A percentile compares a stretch with the other conserved stretches of the same genome.
These are phyloP conservation scores for Penicillium sp. DNA, from an alignment of 2,329 filamentous ascomycete species.

Conservation along the genomic window DNA sequence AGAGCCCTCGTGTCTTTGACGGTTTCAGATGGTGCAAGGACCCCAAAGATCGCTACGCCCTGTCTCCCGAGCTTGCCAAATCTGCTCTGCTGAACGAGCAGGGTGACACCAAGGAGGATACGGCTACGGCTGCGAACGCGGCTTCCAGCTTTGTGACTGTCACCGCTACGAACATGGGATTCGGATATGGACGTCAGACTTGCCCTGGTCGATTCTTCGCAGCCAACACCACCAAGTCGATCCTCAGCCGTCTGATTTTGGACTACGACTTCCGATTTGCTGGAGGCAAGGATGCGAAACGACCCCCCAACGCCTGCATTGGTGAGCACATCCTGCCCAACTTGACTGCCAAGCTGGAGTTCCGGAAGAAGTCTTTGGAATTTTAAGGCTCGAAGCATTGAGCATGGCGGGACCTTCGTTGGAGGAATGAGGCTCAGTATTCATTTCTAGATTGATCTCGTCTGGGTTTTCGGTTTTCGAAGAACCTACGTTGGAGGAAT, in stretches of 20 bases:
- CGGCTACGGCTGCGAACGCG: not conserved
- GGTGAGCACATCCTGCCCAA: conserved; percentile 35
- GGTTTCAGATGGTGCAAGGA: conserved; percentile 32
- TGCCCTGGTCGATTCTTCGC: conserved; percentile 32
- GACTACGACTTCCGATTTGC: conserved; percentile 35
- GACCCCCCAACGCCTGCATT: conserved; percentile 26
- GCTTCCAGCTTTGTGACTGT: conserved; percentile 22
- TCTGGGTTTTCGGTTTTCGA: no score
- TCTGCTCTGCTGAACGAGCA: not conserved
- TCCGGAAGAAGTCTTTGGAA: conserved; percentile 22
- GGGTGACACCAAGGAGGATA: not conserved
- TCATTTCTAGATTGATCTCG: no score
- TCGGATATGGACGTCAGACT: conserved; percentile 28
- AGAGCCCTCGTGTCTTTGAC: conserved; percentile 24
- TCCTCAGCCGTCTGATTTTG: conserved; percentile 29
- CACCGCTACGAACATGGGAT: conserved; percentile 26
- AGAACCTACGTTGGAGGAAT: not conserved
- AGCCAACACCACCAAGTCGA: conserved; percentile 25
- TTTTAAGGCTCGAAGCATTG: not conserved
- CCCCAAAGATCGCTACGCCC: conserved; percentile 12
- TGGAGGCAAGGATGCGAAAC: conserved; percentile 11
- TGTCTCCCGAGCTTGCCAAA: not conserved
- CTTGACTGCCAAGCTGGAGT: conserved; percentile 20
- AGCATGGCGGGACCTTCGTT: not conserved
- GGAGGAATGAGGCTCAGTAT: not conserved